Evolutionary conservation across 805 yeast genomes (phyloP).

Genomic region (Cyberlindnera euphorbiae): DNA sequence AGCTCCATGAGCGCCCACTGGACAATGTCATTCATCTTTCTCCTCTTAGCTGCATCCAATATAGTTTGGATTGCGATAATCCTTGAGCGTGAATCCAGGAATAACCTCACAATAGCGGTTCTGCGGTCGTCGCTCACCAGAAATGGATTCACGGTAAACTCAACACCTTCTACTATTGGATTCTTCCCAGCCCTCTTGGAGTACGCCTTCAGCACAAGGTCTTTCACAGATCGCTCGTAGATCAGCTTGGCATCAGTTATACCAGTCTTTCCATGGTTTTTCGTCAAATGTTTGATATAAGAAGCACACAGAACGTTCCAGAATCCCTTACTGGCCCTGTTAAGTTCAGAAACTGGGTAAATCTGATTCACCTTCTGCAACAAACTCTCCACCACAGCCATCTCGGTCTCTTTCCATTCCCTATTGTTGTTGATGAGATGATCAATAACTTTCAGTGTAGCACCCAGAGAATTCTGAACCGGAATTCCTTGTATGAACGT

Average conservation of each 20-base stretch:
- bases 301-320: slow-evolving; percentile 21
- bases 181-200: slow-evolving; percentile 2
- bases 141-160: slow-evolving; percentile 19
- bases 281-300: slow-evolving; percentile 17
- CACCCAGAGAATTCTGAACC: slow-evolving; percentile 1
- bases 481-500: slow-evolving; percentile 6
- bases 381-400: slow-evolving; percentile 15
- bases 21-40: slow-evolving; percentile 2
- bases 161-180: slow-evolving; percentile 2
- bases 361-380: slow-evolving; percentile 9
- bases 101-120: slow-evolving; percentile 9
- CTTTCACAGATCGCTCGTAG: slow-evolving; percentile 15
- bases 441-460: slow-evolving; percentile 15
- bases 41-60: slow-evolving; percentile 14
- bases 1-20: slow-evolving; percentile 19
- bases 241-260: slow-evolving; percentile 8
- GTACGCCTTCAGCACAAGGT: slow-evolving; percentile 11
- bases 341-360: slow-evolving; percentile 1
- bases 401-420: slow-evolving; percentile 11
- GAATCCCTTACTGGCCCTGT: slow-evolving; percentile 3
- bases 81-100: slow-evolving; percentile 11
- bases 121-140: slow-evolving; percentile 1
- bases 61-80: slow-evolving; percentile 19
- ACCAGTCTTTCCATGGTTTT: slow-evolving; percentile 7
- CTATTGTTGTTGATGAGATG: slow-evolving; percentile 9